Base-by-base conservation (phyloP, 176 grass and related monocot genomes). In the Cymbopogon citratus region DNA sequence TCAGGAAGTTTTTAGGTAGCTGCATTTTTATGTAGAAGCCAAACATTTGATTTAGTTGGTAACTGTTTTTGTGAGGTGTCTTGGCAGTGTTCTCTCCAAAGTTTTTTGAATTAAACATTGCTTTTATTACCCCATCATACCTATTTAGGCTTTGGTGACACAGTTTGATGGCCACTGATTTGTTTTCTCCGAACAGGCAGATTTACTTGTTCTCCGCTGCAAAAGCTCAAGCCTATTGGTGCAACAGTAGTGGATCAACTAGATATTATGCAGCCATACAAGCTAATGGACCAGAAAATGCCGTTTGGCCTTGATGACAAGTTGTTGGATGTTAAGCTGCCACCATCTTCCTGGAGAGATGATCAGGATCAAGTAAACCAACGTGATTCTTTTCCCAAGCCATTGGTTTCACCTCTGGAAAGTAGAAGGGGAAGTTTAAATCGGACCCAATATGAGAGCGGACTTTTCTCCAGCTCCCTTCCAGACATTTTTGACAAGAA, bases 401-500 rank as follows among this genome's bases (percentile, higher is more conserved):
- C 73, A 3, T 74, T 88, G 62, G 77, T 44, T 83, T 79, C 81
- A 74, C 82, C 84, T 85, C 48, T 81, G 21, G 84, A 97, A 65
- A 54, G 56, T 34, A 94, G 85, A 56, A 87, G 63, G 35, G 43
- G 52, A 51, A 67, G 88, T 73, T 64, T 87, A 62, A 89, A 81
- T 75, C 78, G 66, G 29, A 75, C 63, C 57, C 63, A 80, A 40
- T 94, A 87, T 80, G 90, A 94, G 46, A 91, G 78, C 51, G 87
- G 86, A 33, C 71, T 91, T 61, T 91, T 92, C 77, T 94, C 95
- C 24, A 91, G 90, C 77, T 94, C 95, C 74, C 87, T 98, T 82
- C 85, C 95, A 63, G 92, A 92, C 57, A 91, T 86, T 80, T 90
- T 98, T 69, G 84, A 92, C 36, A 92, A 85, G 78, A 98, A 92